Percentiles rank a stretch among this genome's conserved stretches.
These are phyloP conservation scores for Wickerhamomyces sp. DNA, from an alignment of 1,139 yeast species.

Conservation along the genomic window DNA sequence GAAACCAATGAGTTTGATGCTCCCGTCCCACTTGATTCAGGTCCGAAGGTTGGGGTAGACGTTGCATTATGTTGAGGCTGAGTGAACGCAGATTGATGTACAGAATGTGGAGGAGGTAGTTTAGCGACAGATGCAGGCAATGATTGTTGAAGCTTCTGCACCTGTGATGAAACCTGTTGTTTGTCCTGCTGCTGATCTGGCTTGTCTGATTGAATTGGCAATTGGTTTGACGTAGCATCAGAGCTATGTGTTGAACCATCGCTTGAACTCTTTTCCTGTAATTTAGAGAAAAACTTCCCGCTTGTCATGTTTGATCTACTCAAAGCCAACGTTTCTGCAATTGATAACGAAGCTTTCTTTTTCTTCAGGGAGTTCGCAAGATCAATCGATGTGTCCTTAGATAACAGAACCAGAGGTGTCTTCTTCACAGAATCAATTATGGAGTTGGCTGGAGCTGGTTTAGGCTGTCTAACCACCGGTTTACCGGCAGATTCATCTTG, in stretches of 20 bases:
- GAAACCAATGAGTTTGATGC: too few species aligned
- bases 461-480: slow-evolving; percentile 15
- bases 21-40: too few species aligned
- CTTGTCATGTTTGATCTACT: slow-evolving; percentile 43
- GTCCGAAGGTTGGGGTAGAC: too few species aligned
- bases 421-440: slow-evolving; percentile 20
- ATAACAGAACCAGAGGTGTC: slow-evolving; percentile 16
- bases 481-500: background rate
- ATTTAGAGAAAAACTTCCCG: slow-evolving; percentile 23
- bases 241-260: too few species aligned
- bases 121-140: background rate
- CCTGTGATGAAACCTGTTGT: background rate
- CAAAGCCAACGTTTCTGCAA: slow-evolving; percentile 61
- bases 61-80: too few species aligned
- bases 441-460: slow-evolving; percentile 19
- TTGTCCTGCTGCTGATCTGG: too few species aligned
- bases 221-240: too few species aligned
- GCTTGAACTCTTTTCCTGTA: slow-evolving; percentile 16
- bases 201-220: too few species aligned
- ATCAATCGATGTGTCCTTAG: slow-evolving; percentile 23
- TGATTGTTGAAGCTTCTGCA: background rate
- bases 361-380: slow-evolving; percentile 20
- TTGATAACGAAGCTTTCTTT: slow-evolving; percentile 35
- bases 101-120: background rate
- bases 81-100: too few species aligned